phyloP scores from a whole-genome alignment of 2,329 filamentous ascomycete species.

The Aureobasidium leucospermi region DNA sequence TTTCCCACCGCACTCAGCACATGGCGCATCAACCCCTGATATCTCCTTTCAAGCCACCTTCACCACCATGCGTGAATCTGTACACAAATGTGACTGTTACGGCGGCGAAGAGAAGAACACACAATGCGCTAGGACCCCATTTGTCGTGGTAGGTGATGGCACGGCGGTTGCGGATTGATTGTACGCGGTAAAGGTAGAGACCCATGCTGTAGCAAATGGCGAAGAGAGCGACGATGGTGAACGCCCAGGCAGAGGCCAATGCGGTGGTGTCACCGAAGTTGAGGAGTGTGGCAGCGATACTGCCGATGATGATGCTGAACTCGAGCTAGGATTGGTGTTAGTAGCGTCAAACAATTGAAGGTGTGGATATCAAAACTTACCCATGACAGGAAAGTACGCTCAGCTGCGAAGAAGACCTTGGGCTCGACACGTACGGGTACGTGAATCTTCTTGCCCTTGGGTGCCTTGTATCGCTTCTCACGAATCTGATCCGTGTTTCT shows the following conservation, averaged over 20 bases:
- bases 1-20: background rate
- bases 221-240: constrained; percentile 71
- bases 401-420: constrained; percentile 94
- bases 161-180: constrained; percentile 72
- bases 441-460: constrained; percentile 81
- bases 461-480: constrained; percentile 56
- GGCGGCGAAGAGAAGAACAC: constrained; percentile 62
- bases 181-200: constrained; percentile 82
- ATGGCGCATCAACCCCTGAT: constrained; percentile 2
- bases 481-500: constrained; percentile 23
- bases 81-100: constrained; percentile 74
- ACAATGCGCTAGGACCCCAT: constrained; percentile 74
- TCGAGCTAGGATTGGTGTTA: constrained; percentile 57
- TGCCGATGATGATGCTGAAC: constrained; percentile 89
- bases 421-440: constrained; percentile 94
- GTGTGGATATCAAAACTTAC: constrained; percentile 38
- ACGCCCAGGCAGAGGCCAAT: constrained; percentile 57
- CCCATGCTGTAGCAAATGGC: constrained; percentile 76
- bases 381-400: constrained; percentile 94
- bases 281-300: constrained; percentile 74
- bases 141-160: constrained; percentile 90
- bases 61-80: constrained; percentile 54
- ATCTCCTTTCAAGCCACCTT: constrained; percentile 36
- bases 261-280: constrained; percentile 66
- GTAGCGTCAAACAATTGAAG: background rate